Evolutionary conservation across 2,329 filamentous ascomycete genomes (phyloP), one percentile per base, ranked within the genome.

Genomic region (Xenosphaeropsis pyriputrescens): DNA sequence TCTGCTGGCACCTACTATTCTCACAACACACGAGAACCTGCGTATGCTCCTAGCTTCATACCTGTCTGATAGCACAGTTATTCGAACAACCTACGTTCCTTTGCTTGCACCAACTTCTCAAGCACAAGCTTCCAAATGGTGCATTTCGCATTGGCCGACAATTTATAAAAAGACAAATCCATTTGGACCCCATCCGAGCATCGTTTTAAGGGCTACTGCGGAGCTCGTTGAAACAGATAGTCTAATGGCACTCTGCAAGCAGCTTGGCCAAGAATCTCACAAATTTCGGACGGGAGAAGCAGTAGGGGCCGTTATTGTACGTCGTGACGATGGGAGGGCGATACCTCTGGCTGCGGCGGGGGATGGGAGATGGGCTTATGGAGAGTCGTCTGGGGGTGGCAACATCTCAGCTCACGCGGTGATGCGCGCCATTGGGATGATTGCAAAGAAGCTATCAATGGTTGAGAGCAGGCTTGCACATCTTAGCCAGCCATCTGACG

Each of bases 161-260:
- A 74, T 88, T 35, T 93, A 91, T 60, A 79, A 84, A 45, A 86
- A 86, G 62, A 88, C 81, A 47, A 91, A 91, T 52, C 84, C 84
- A 2, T 82, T 88, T 41, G 85, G 85, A 4, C 84, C 85, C 14
- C 85, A 93, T 53, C 84, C 84, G 43, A 75, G 76, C 50, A 72
- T 82, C 53, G 74, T 89, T 39, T 64, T 71, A 32, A 75, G 79
- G 41, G 75, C 79, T 18, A 78, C 79, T 30, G 70, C 76, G 11
- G 77, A 84, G 42, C 72, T 93, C 37, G 67, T 68, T 40, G 60
- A 68, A 34, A 71, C 81, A 45, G 73, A 74, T 1, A 67, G 69
- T 4, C 61, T 69, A 31, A 74, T 75, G 35, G 85, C 79, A 13
- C 53, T 60, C 34, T 67, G 80, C 47, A 65, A 70, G 36, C 60